Base-by-base conservation (phyloP, 2,329 filamentous ascomycete genomes). In the Nectriaceae sp. region DNA sequence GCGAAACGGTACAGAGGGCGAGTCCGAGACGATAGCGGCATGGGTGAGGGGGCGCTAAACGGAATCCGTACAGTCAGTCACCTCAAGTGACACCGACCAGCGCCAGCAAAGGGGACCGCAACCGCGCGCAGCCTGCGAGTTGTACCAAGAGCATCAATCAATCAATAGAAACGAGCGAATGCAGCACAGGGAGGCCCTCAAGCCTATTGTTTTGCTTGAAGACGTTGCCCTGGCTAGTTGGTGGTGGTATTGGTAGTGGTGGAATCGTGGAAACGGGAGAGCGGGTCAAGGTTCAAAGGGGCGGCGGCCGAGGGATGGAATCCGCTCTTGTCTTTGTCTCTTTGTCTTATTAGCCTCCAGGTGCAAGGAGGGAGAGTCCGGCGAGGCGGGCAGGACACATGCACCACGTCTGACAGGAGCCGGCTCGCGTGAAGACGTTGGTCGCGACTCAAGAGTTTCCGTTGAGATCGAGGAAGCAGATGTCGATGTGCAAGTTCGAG, bases 41-140 rank as follows among this genome's bases (percentile, higher is more conserved):
- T 57, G 13, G 38, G 20, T 42, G 51, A 57, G 54, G 57, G 41
- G 55, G 60, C 60, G 60, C 60, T 62, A 60, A 62, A 55, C 60
- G 54, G 50, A 50, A 61, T 62, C 54, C 50, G 57, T 61, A 24
- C 47, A 45, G 51, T 50, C 44, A 49, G 41, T 47, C 47, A 45
- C 49, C 50, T 50, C 47, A 50, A 53, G 50, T 53, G 47, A 50
- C 47, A 43, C 44, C 38, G 31, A 41, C 35, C 36, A 36, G 33
- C 33, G 33, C 8, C 33, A 16, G 33, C 33, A 19, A 6, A 36
- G 8, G 8, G 16, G 33, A 11, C 33, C 13, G 33, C 33, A 16
- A 19, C 13, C 33, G 33, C 33, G 16, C 33, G 33, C 16, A 16
- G 33, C 24, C 16, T 11, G 8, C 16, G 8, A 5, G 16, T 5